Conservation (phyloP, 768 basidiomycete genomes). For the Leccinum longicurvipes region DNA sequence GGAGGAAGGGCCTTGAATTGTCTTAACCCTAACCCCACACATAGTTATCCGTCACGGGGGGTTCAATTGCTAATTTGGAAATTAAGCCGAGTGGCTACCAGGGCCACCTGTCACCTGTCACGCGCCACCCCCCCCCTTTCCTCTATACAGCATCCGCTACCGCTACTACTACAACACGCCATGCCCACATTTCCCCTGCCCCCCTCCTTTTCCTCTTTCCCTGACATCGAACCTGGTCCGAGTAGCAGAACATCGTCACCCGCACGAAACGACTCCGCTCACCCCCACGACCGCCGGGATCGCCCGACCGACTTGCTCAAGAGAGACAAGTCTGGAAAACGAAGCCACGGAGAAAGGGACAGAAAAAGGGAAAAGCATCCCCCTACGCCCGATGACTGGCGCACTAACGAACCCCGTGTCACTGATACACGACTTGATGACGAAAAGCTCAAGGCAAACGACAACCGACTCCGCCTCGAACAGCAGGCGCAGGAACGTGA, state of each 20-base stretch:
- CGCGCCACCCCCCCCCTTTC: background rate
- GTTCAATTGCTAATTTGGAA: too few species aligned
- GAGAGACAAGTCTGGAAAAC: conserved; percentile 22
- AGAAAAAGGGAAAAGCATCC: conserved; percentile 33
- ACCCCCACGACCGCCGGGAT: conserved; percentile 10
- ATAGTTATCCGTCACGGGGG: background rate
- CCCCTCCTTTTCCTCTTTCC: conserved; percentile 68
- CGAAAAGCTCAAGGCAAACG: conserved; percentile 32
- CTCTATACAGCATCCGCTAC: background rate
- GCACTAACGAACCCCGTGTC: conserved; percentile 11
- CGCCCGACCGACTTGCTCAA: conserved; percentile 12
- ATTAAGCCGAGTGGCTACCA: too few species aligned
- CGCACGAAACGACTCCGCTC: conserved; percentile 15
- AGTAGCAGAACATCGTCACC: conserved; percentile 27
- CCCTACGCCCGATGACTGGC: conserved; percentile 26
- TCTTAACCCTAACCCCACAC: background rate
- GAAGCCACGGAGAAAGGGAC: conserved; percentile 26
- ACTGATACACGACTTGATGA: conserved; percentile 23
- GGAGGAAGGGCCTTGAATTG: background rate
- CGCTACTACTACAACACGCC: conserved; percentile 2
- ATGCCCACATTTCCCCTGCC: conserved; percentile 59
- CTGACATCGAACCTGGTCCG: conserved; percentile 50
- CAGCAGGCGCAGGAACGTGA: conserved; percentile 18
- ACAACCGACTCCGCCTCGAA: conserved; percentile 30
- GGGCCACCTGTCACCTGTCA: background rate